Conservation (phyloP, 768 basidiomycete species). For the Suillus subaureus region DNA sequence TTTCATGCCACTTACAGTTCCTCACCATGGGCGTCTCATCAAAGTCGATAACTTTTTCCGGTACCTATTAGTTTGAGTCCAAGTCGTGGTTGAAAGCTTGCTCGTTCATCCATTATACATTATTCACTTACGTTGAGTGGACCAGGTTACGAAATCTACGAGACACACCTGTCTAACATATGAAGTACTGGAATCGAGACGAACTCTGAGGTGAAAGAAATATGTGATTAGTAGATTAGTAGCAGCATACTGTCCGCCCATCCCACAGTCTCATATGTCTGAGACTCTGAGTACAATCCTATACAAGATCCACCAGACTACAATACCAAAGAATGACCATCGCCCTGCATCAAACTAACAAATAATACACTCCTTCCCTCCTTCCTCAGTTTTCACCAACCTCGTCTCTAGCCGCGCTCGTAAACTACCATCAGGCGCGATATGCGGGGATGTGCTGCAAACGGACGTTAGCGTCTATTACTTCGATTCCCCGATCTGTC, state of each 20-base stretch:
- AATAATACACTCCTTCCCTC: slow-evolving; percentile 45
- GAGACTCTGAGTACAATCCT: neutral
- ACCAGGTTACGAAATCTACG: too few species aligned
- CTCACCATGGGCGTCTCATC: too few species aligned
- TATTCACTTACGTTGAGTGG: neutral
- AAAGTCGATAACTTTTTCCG: too few species aligned
- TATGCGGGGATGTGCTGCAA: slow-evolving; percentile 47
- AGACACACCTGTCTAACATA: neutral
- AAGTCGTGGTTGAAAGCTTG: too few species aligned
- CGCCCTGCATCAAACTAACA: slow-evolving; percentile 30
- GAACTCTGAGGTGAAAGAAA: neutral
- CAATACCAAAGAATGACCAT: neutral
- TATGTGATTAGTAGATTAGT: neutral
- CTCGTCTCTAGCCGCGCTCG: slow-evolving; percentile 48
- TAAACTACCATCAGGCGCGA: slow-evolving; percentile 47
- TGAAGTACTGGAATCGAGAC: neutral
- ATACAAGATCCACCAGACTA: neutral
- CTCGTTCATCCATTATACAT: neutral
- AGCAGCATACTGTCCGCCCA: neutral
- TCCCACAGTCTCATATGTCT: neutral
- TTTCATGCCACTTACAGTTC: too few species aligned
- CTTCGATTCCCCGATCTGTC: neutral
- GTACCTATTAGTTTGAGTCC: too few species aligned
- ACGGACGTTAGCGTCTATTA: neutral
- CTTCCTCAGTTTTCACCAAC: slow-evolving; percentile 34